Percentiles rank a stretch among this genome's conserved stretches.
phyloP scores from a whole-genome alignment of 257 asterid genomes.

The Gynochthodes officinalis region DNA sequence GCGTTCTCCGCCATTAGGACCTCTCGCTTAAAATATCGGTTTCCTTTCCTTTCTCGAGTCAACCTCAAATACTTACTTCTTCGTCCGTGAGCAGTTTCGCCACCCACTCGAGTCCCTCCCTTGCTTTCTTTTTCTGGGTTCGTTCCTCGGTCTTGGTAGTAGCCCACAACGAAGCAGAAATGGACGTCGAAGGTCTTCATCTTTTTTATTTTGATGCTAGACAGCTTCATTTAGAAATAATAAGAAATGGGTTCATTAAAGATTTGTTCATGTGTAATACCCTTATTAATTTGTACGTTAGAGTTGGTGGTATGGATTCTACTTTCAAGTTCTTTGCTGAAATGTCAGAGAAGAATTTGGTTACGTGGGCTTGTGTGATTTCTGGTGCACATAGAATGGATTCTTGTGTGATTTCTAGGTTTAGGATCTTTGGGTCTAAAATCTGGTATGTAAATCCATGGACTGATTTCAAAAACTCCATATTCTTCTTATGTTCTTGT shows the following conservation, averaged over 20 bases:
- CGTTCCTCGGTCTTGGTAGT: no score
- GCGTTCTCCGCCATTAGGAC: no score
- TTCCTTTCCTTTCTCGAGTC: no score
- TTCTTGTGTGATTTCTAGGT: slow-evolving; percentile 55
- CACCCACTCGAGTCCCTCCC: no score
- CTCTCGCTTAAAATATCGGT: no score
- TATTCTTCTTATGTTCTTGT: slow-evolving; percentile 55
- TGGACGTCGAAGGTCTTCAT: slow-evolving; percentile 37
- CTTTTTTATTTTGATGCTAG: slow-evolving; percentile 41
- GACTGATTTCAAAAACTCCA: slow-evolving; percentile 52
- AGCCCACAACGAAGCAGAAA: no score
- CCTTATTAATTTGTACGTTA: slow-evolving; percentile 50
- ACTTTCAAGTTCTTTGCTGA: slow-evolving; percentile 65
- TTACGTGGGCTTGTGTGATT: slow-evolving; percentile 85
- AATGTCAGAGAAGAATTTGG: slow-evolving; percentile 66
- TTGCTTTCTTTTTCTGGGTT: no score
- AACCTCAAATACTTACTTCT: no score
- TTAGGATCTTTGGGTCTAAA: slow-evolving; percentile 56
- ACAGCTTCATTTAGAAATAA: slow-evolving; percentile 52
- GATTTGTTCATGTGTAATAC: slow-evolving; percentile 68
- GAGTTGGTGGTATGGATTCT: slow-evolving; percentile 45
- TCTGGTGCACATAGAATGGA: slow-evolving; percentile 62
- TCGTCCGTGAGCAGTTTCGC: no score
- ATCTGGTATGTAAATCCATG: slow-evolving; percentile 76
- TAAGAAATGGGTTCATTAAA: slow-evolving; percentile 52